Evolutionary conservation across 139 green algal genomes (phyloP).

Genomic region (Desmodesmus armatus): DNA sequence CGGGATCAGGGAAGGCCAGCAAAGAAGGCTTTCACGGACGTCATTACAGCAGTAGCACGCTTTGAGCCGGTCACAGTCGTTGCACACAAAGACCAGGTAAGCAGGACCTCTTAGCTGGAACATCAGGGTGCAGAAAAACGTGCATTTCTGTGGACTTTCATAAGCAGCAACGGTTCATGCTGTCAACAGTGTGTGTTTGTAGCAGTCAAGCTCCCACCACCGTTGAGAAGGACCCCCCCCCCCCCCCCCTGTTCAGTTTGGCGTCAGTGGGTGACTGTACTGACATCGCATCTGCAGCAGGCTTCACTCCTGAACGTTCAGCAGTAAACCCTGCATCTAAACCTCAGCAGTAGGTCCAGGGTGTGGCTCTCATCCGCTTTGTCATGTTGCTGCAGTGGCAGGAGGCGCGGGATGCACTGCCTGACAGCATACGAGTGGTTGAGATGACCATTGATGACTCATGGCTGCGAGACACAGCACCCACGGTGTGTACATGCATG

Average conservation of each 20-base stretch:
- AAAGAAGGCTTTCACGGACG: constrained; percentile 52
- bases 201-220: too few relatives aligned
- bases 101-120: too few relatives aligned
- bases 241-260: too few relatives aligned
- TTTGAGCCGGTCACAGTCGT: constrained; percentile 61
- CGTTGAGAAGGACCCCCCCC: too few relatives aligned
- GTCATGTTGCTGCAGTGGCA: constrained; percentile 27
- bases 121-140: too few relatives aligned
- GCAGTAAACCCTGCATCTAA: neutral
- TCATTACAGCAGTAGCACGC: constrained; percentile 51
- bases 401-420: constrained; percentile 31
- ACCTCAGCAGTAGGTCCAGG: neutral
- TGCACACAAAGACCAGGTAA: constrained; percentile 33
- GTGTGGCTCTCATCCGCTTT: too few relatives aligned
- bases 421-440: constrained; percentile 30
- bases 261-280: too few relatives aligned
- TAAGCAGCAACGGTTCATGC: too few relatives aligned
- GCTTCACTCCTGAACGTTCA: neutral
- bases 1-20: constrained; percentile 37
- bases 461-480: constrained; percentile 55
- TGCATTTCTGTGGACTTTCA: too few relatives aligned
- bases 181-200: too few relatives aligned
- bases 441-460: constrained; percentile 50
- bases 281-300: neutral
- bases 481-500: constrained; percentile 27